A percentile compares a stretch with the other conserved stretches of the same genome.
Evolutionary conservation across 2,329 filamentous ascomycete genomes (phyloP).

Genomic region (Sporothrix dimorphospora): DNA sequence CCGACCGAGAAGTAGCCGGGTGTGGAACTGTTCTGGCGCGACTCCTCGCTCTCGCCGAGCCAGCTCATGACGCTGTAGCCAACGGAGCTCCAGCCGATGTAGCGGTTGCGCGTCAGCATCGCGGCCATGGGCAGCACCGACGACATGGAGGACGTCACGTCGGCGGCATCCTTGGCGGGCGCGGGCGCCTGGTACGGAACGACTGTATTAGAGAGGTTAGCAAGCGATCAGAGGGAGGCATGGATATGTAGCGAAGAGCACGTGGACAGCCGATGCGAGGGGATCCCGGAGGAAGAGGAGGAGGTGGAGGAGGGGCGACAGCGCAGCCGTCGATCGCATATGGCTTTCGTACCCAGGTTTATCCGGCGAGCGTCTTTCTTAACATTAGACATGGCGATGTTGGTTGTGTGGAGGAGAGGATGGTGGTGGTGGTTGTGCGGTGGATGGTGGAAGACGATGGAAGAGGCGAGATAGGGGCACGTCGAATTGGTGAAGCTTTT

Average conservation of each 20-base stretch:
- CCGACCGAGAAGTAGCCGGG: slow-evolving; percentile 54
- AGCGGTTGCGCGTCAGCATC: slow-evolving; percentile 91
- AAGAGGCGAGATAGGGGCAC: slow-evolving; percentile 10
- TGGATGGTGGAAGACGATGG: not conserved
- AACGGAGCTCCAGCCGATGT: slow-evolving; percentile 71
- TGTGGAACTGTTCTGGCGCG: slow-evolving; percentile 65
- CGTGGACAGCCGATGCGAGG: not conserved
- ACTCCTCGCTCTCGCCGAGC: slow-evolving; percentile 73
- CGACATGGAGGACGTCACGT: slow-evolving; percentile 70
- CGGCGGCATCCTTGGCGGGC: slow-evolving; percentile 63
- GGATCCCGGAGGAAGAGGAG: not conserved
- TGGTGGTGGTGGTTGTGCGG: not conserved
- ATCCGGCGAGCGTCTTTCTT: slow-evolving; percentile 34
- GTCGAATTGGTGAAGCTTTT: slow-evolving; percentile 24
- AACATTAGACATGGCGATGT: slow-evolving; percentile 29
- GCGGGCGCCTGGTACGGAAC: slow-evolving; percentile 84
- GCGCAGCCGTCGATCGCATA: not conserved
- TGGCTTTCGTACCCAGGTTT: slow-evolving; percentile 32
- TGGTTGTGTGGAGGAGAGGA: not conserved
- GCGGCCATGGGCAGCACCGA: slow-evolving; percentile 94
- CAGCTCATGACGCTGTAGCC: slow-evolving; percentile 76
- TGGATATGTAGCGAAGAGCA: not conserved
- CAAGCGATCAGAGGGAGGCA: not conserved
- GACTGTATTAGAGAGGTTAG: slow-evolving; percentile 55
- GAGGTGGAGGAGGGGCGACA: not conserved